Evolutionary conservation across 805 yeast species (phyloP), one percentile per base, ranked within the genome.

Genomic region (Candida piceae): DNA sequence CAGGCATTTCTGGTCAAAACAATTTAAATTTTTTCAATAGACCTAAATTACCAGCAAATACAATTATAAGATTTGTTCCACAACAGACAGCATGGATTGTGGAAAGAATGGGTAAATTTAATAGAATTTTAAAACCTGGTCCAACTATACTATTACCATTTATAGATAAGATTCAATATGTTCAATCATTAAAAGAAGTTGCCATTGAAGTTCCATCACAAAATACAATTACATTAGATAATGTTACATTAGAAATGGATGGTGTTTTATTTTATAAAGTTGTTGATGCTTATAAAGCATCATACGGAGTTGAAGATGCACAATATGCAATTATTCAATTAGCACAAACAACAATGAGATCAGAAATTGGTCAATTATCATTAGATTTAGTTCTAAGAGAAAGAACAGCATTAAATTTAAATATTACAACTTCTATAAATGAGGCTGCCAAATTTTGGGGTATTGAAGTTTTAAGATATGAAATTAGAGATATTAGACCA

Each of bases 31-130:
- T 44, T 39, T 55, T 55, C 44, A 52, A 51, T 34, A 42, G 38
- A 30, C 40, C 54, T 33, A 65, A 72, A 38, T 61, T 82, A 36
- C 94, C 94, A n/a, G 64, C 86, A 13, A 84, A 84, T 59, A 84
- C 93, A 2, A 59, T 83, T 4, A 60, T 84, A 27, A 67, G 84
- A 49, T 85, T 85, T 57, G 95, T 85, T 12, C 95, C 95, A 2
- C 95, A 86, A 57, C 94, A 85, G 60, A 80, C 85, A 16, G 95
- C 95, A 3, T 85, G 93, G 88, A 76, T 85, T 15, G 95, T 85
- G 15, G 95, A 85, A 60, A 68, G 95, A 44, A 85, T 85, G 95
- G 95, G 95, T 22, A 82, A 81, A 55, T 85, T 84, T 66, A 72
- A 78, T 56, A 62, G 70, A 35, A 72, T 77, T 16, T 67, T 86